Evolutionary conservation across 2,329 filamentous ascomycete genomes (phyloP).

Genomic region (Cordyceps farinosa): DNA sequence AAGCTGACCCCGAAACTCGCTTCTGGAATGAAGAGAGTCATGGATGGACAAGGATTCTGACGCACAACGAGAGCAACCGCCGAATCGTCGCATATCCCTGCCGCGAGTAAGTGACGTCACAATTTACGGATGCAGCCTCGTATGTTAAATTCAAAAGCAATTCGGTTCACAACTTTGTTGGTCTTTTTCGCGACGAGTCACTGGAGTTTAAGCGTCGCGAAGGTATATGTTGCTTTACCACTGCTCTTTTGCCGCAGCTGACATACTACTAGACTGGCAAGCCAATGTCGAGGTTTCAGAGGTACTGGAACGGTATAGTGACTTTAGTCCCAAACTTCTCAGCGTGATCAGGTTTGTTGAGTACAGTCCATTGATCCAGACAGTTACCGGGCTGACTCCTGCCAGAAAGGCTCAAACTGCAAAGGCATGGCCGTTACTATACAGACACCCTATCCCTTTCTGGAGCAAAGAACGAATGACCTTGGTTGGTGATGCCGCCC

Average conservation of each 20-base stretch:
- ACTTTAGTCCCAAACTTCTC: slow-evolving; percentile 26
- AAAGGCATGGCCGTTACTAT: slow-evolving; percentile 35
- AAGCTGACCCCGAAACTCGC: slow-evolving; percentile 29
- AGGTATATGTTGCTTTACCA: slow-evolving; percentile 16
- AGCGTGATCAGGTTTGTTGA: slow-evolving; percentile 22
- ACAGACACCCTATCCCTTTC: slow-evolving; percentile 29
- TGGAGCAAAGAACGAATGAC: slow-evolving; percentile 33
- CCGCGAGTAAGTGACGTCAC: slow-evolving; percentile 24
- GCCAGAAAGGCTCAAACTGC: slow-evolving; percentile 31
- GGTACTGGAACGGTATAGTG: slow-evolving; percentile 27
- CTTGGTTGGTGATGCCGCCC: slow-evolving; percentile 36
- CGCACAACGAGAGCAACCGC: slow-evolving; percentile 23
- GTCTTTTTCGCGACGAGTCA: slow-evolving; percentile 28
- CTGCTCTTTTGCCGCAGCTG: background rate
- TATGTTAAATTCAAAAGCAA: slow-evolving; percentile 23
- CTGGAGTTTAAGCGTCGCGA: slow-evolving; percentile 20
- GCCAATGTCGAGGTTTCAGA: slow-evolving; percentile 28
- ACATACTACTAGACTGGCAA: slow-evolving; percentile 27
- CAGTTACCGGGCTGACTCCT: background rate
- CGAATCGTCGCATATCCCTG: slow-evolving; percentile 33
- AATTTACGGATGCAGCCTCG: background rate
- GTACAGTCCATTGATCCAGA: background rate
- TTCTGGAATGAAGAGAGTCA: slow-evolving; percentile 29
- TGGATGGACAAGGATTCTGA: slow-evolving; percentile 26
- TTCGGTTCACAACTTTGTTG: slow-evolving; percentile 33